Conservation (phyloP, 176 grass and related monocot genomes). For the Oryza meyeriana region DNA sequence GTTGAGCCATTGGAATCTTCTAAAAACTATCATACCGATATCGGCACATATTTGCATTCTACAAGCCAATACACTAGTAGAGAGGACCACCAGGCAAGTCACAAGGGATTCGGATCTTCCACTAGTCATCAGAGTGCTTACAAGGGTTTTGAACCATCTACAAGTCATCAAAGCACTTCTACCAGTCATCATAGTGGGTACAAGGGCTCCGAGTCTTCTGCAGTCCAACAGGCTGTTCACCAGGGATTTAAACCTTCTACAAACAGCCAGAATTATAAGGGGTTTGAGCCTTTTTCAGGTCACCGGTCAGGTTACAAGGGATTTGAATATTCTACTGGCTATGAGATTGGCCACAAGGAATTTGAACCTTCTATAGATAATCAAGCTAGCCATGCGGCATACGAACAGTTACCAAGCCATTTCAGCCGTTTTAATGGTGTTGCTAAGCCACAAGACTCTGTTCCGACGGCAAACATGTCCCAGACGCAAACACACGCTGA, state of each 20-base stretch:
- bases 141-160: conserved; percentile 24
- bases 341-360: conserved; percentile 26
- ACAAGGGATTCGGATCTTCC: conserved; percentile 21
- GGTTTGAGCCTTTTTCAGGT: conserved; percentile 19
- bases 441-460: neutral
- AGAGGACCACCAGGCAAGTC: conserved; percentile 12
- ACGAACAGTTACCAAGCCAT: conserved; percentile 26
- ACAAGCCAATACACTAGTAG: conserved; percentile 14
- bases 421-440: conserved; percentile 37
- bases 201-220: conserved; percentile 1
- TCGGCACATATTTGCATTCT: conserved; percentile 32
- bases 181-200: conserved; percentile 16
- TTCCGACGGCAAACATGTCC: conserved; percentile 27
- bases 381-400: conserved; percentile 28
- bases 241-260: conserved; percentile 31
- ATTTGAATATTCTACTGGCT: neutral
- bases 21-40: neutral
- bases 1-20: conserved; percentile 1
- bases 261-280: conserved; percentile 20
- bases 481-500: conserved; percentile 29
- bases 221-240: conserved; percentile 10
- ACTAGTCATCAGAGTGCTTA: conserved; percentile 17
- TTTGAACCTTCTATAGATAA: conserved; percentile 36
- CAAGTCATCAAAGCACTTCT: conserved; percentile 10
- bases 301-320: conserved; percentile 7